Evolutionary conservation across 805 yeast genomes (phyloP).

Genomic region (Saccharomycopsis schoenii): DNA sequence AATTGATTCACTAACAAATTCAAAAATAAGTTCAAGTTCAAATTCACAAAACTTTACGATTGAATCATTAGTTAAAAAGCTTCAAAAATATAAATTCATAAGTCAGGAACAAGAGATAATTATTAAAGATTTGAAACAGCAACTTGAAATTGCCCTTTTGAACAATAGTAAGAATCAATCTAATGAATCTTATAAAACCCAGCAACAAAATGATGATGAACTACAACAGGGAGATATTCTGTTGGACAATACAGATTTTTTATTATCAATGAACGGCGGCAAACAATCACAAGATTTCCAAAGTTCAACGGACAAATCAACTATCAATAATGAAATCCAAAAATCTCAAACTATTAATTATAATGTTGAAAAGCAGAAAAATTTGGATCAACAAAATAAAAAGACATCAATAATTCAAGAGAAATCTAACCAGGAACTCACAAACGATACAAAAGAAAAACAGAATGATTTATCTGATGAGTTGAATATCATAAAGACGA

Average conservation of each 20-base stretch:
- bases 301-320: not conserved
- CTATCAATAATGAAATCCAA: not conserved
- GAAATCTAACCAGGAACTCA: not conserved
- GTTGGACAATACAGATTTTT: conserved; percentile 5
- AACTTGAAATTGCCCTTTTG: not conserved
- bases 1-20: not conserved
- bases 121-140: conserved; percentile 7
- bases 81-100: conserved; percentile 7
- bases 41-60: not conserved
- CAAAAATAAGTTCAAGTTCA: not conserved
- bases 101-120: conserved; percentile 3
- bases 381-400: not conserved
- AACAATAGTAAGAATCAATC: not conserved
- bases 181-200: not conserved
- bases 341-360: not conserved
- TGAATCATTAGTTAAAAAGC: conserved; percentile 9
- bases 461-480: not conserved
- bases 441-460: not conserved
- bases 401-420: not conserved
- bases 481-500: not conserved
- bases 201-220: not conserved
- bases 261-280: not conserved
- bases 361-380: not conserved
- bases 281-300: not conserved
- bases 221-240: not conserved